Conservation (phyloP, 495 filamentous ascomycete species). For the Penicillium diatomitis region DNA sequence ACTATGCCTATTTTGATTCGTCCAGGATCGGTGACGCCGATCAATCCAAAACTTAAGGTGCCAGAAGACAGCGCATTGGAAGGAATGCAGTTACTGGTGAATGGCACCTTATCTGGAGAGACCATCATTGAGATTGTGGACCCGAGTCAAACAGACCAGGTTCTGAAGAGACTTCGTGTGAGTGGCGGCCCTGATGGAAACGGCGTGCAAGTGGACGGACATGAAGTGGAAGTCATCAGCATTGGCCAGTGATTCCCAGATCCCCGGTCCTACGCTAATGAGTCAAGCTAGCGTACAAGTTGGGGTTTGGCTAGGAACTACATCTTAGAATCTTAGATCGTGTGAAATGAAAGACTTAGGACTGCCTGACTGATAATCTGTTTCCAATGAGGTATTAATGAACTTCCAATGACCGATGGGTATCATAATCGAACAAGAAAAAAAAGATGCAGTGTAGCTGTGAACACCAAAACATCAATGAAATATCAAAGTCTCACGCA, state of each 20-base stretch:
- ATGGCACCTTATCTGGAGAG: conserved; percentile 18
- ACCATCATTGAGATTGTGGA: conserved; percentile 27
- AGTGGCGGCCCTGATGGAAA: conserved; percentile 8
- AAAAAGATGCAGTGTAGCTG: background rate
- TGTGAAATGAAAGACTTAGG: conserved; percentile 1
- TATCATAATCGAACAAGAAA: conserved; percentile 21
- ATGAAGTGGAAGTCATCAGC: conserved; percentile 12
- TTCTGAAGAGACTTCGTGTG: conserved; percentile 18
- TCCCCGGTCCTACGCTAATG: too few relatives aligned
- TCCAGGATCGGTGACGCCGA: conserved; percentile 27
- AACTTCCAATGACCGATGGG: conserved; percentile 13
- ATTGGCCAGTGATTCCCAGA: background rate
- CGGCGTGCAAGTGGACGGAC: conserved; percentile 6
- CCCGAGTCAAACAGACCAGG: conserved; percentile 23
- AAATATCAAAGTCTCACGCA: too few relatives aligned
- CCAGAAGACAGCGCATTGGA: conserved; percentile 28
- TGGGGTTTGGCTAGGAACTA: too few relatives aligned
- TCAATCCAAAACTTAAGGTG: conserved; percentile 24
- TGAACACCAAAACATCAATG: background rate
- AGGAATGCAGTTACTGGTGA: conserved; percentile 32
- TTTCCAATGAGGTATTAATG: background rate
- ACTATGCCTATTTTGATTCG: conserved; percentile 32
- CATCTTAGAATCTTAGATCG: too few relatives aligned
- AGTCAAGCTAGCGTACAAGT: background rate
- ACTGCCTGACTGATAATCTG: background rate